Conservation (phyloP, 495 filamentous ascomycete genomes). For the Trichoderma erinaceum region DNA sequence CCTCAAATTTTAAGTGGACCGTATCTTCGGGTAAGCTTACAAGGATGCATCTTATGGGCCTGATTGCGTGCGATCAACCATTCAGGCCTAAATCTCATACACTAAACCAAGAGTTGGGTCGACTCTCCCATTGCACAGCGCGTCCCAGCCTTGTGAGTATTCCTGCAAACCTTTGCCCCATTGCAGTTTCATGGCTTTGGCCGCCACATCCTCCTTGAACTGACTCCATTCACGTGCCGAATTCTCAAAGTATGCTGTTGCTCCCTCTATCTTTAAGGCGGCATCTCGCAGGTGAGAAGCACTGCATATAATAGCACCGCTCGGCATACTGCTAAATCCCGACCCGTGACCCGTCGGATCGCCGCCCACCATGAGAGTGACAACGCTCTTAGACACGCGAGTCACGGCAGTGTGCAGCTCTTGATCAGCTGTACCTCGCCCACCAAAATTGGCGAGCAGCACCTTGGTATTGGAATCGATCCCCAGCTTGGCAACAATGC, state of each 20-base stretch:
- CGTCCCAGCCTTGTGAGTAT: slow-evolving; percentile 42
- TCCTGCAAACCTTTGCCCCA: slow-evolving; percentile 41
- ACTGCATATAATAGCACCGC: slow-evolving; percentile 34
- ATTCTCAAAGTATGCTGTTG: slow-evolving; percentile 28
- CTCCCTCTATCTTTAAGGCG: slow-evolving; percentile 29
- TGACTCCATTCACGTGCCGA: slow-evolving; percentile 28
- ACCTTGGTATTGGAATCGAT: slow-evolving; percentile 31
- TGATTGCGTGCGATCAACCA: background rate
- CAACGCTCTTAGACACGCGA: slow-evolving; percentile 24
- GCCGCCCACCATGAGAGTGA: slow-evolving; percentile 37
- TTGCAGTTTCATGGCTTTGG: slow-evolving; percentile 32
- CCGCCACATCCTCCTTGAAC: slow-evolving; percentile 29
- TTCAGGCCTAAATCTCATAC: slow-evolving; percentile 23
- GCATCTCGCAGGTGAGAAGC: slow-evolving; percentile 37
- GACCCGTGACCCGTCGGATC: slow-evolving; percentile 26
- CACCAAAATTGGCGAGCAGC: slow-evolving; percentile 49
- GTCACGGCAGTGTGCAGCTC: slow-evolving; percentile 32
- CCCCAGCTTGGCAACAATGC: slow-evolving; percentile 19
- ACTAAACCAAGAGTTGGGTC: slow-evolving; percentile 39
- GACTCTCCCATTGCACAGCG: slow-evolving; percentile 34
- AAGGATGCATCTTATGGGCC: no score
- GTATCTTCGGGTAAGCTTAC: no score
- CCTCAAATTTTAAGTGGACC: no score
- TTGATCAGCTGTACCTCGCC: slow-evolving; percentile 33
- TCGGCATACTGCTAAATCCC: slow-evolving; percentile 18